Conservation (phyloP, 2,329 filamentous ascomycete genomes). For the Nannizziopsis arthrosporioides region DNA sequence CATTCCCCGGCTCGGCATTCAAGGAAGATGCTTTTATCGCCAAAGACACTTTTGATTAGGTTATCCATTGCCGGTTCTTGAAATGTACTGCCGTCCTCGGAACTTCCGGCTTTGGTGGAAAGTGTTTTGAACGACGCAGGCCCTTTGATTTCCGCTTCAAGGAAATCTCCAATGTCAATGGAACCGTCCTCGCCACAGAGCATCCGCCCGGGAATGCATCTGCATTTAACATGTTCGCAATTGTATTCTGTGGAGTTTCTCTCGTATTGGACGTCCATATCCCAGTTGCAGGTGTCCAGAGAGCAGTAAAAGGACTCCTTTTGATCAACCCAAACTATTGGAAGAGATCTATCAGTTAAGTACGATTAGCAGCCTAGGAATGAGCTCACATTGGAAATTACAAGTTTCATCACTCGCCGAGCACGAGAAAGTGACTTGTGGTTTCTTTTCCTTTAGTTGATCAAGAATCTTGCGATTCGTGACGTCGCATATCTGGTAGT, state of each 20-base stretch:
- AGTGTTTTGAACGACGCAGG: conserved; percentile 72
- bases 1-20: conserved; percentile 81
- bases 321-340: conserved; percentile 80
- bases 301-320: conserved; percentile 94
- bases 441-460: conserved; percentile 69
- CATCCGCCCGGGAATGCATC: conserved; percentile 82
- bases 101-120: conserved; percentile 43
- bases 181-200: conserved; percentile 86
- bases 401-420: conserved; percentile 62
- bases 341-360: conserved; percentile 14
- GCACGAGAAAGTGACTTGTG: conserved; percentile 91
- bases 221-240: conserved; percentile 74
- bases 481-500: conserved; percentile 96
- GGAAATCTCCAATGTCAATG: conserved; percentile 82
- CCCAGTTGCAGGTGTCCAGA: conserved; percentile 66
- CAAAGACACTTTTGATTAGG: conserved; percentile 77
- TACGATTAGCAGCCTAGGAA: background rate
- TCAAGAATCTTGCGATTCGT: conserved; percentile 90
- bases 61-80: conserved; percentile 87
- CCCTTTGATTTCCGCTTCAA: conserved; percentile 69
- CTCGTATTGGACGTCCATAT: conserved; percentile 53
- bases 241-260: conserved; percentile 75
- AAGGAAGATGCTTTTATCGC: conserved; percentile 77
- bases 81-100: conserved; percentile 66
- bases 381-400: conserved; percentile 76